These are phyloP conservation scores for Parietichytrium sp. DNA, from an alignment of 108 stramenopile species.

Conservation along the genomic window DNA sequence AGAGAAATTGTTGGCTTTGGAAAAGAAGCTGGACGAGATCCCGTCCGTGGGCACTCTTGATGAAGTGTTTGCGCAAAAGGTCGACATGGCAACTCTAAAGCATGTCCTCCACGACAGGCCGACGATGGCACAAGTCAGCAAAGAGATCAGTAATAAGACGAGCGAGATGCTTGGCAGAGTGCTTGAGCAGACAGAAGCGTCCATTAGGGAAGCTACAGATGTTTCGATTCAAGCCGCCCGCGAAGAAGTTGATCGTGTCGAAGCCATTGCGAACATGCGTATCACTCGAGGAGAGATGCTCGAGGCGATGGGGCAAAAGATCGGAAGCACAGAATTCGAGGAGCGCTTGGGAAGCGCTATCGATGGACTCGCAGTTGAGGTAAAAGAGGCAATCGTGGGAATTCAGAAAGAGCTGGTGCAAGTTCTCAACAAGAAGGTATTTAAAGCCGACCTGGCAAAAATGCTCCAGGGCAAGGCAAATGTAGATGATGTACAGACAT, in stretches of 20 bases:
- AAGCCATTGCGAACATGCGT: slow-evolving; percentile 29
- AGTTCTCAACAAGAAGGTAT: slow-evolving; percentile 17
- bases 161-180: background rate
- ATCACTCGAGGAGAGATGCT: slow-evolving; percentile 4
- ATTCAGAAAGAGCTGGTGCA: slow-evolving; percentile 20
- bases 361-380: background rate
- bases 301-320: background rate
- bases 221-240: background rate
- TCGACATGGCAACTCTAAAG: slow-evolving; percentile 4
- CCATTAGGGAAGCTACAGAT: background rate
- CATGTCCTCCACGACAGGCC: background rate
- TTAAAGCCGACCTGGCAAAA: background rate
- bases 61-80: slow-evolving; percentile 11
- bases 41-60: background rate
- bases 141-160: background rate
- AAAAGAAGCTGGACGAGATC: background rate
- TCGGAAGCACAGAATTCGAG: background rate
- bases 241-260: background rate
- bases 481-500: background rate
- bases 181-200: background rate
- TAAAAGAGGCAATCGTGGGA: background rate
- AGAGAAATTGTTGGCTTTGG: background rate
- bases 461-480: background rate
- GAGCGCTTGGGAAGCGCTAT: background rate
- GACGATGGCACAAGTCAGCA: background rate